Percentiles rank a stretch among this genome's conserved stretches.
These are phyloP conservation scores for Coniochaeta sp. DNA, from an alignment of 2,329 filamentous ascomycete genomes.

Conservation along the genomic window DNA sequence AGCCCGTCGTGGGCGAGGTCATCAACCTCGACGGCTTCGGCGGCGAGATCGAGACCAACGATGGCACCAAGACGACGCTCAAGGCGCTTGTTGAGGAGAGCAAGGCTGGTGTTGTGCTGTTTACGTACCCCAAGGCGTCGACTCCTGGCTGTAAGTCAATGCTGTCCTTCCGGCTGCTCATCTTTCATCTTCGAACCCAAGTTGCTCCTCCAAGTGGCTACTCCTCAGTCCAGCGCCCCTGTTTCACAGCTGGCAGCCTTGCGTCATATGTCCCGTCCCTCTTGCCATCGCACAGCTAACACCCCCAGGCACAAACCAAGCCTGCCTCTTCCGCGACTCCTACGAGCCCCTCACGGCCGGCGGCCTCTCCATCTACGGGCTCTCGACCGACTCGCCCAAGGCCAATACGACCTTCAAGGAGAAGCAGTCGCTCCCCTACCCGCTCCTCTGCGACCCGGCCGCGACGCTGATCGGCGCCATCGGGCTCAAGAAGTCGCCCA, in stretches of 20 bases:
- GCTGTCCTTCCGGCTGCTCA: too few relatives aligned
- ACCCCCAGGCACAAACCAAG: constrained; percentile 74
- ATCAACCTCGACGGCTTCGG: constrained; percentile 55
- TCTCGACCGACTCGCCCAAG: constrained; percentile 82
- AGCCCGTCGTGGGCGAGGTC: constrained; percentile 46
- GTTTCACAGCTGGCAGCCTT: too few relatives aligned
- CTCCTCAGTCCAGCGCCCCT: too few relatives aligned
- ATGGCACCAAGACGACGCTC: constrained; percentile 72
- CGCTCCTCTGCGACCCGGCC: constrained; percentile 75
- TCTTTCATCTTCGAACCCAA: too few relatives aligned
- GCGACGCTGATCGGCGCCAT: constrained; percentile 74
- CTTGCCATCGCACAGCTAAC: constrained; percentile 8
- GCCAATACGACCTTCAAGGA: constrained; percentile 88
- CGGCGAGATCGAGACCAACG: constrained; percentile 75
- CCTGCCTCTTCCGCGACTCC: constrained; percentile 84
- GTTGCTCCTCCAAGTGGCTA: too few relatives aligned
- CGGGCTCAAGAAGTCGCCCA: constrained; percentile 80
- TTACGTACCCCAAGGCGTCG: constrained; percentile 92
- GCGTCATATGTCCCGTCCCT: too few relatives aligned
- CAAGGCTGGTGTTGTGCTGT: constrained; percentile 79
- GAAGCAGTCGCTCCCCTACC: constrained; percentile 84
- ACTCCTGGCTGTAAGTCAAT: constrained; percentile 80
- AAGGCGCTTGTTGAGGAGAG: constrained; percentile 76
- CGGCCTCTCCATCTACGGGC: constrained; percentile 81
- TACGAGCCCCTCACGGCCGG: constrained; percentile 68